Conservation (phyloP, 2,329 filamentous ascomycete species). For the Aspergillus sojae region DNA sequence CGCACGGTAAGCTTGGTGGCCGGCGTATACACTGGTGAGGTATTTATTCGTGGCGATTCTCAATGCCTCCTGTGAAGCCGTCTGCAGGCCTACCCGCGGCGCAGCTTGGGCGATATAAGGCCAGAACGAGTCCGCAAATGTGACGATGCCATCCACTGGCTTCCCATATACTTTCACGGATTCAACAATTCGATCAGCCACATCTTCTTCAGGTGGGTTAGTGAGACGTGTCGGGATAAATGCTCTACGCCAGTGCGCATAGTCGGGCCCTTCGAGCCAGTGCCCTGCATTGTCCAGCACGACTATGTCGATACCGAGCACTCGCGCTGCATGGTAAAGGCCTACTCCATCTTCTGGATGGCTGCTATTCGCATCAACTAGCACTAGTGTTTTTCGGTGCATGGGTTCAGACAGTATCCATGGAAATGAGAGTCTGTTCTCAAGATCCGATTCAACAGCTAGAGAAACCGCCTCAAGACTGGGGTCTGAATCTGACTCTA, state of each 20-base stretch:
- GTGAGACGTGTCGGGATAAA: neutral
- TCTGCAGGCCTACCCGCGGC: neutral
- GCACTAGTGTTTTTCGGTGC: neutral
- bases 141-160: neutral
- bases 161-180: neutral
- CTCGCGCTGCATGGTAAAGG: neutral
- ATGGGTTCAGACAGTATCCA: neutral
- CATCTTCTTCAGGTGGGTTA: neutral
- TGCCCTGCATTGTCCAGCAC: neutral
- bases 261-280: neutral
- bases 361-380: neutral
- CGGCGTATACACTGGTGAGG: neutral
- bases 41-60: neutral
- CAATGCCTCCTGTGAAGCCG: neutral
- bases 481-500: neutral
- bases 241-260: neutral
- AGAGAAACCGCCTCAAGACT: neutral
- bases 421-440: constrained; percentile 3
- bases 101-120: neutral
- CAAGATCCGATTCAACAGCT: neutral
- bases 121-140: neutral
- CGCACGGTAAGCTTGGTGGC: neutral
- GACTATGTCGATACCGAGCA: constrained; percentile 2
- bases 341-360: neutral
- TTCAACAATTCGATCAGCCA: neutral